Evolutionary conservation across 305 asterid genomes (phyloP).

Genomic region (Solanum aculeatissimum): DNA sequence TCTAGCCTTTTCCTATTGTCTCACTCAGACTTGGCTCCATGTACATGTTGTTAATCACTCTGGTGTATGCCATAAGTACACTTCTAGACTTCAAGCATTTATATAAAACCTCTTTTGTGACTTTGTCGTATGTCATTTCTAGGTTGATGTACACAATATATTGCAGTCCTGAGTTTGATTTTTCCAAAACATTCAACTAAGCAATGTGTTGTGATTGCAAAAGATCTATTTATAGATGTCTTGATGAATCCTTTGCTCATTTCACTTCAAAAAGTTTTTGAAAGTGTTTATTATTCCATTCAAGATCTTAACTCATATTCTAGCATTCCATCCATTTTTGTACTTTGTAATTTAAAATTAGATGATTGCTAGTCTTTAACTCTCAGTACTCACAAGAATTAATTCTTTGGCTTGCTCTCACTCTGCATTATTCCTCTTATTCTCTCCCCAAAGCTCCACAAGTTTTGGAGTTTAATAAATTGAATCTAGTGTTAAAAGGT

Average conservation of each 20-base stretch:
- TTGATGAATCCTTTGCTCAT: background rate
- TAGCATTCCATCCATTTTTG: background rate
- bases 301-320: background rate
- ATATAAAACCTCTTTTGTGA: background rate
- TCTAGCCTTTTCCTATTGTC: too few species aligned
- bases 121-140: background rate
- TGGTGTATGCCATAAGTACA: too few species aligned
- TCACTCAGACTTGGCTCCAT: too few species aligned
- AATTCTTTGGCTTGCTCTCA: background rate
- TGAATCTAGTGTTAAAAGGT: background rate
- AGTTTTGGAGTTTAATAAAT: background rate
- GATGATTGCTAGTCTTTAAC: background rate
- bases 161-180: background rate
- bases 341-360: background rate
- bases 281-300: background rate
- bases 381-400: background rate
- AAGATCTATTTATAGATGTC: background rate
- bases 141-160: background rate
- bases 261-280: background rate
- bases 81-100: too few species aligned
- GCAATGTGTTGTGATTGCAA: background rate
- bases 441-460: background rate
- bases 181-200: background rate
- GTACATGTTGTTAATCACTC: too few species aligned
- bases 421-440: background rate